Evolutionary conservation across 257 asterid species (phyloP), one percentile per base, ranked within the genome.

Genomic region (Rhazya stricta): DNA sequence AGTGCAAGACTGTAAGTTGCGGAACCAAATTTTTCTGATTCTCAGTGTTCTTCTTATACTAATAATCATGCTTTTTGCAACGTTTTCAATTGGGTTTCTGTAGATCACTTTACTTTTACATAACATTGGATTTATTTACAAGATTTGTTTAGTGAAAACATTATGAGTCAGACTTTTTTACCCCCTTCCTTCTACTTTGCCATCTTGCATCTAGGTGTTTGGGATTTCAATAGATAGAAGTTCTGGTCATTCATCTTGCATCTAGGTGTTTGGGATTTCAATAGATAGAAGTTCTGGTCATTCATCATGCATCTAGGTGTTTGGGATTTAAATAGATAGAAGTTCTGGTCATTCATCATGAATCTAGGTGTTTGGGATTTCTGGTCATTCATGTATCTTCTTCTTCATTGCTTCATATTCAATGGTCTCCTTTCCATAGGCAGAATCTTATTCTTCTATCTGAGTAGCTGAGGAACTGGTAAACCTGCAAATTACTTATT

Each of bases 1-100:
- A 39, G 85, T 96, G n/a, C 97, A 92, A 81, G 91, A 86, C 27
- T 83, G 97, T 93, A 79, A 80, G 97, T 85, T 36, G 37, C 29
- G 25, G 32, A 36, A 69, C 34, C 41, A 15, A 9, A 37, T 63
- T 19, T 45, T 62, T 50, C 12, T 43, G 42, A 23, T 27, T 6
- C 36, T 10, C 15, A 12, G 9, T 9, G 3, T 36, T 15, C n/a
- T 34, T 63, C 69, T 16, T 36, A 18, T 7, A 62, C 43, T 30
- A 32, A 2, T 7, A 32, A 30, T 63, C 27, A 36, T 34, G 16
- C 13, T 34, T 63, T 8, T 63, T 27, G 69, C 18, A 32, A 2
- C 27, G 18, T 62, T 25, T 34, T 29, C 7, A 60, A 25, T 56
- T 21, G 4, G 32, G 63, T 56, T n/a, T 25, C 27, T 21, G 63